A percentile compares a stretch with the other conserved stretches of the same genome.
These are phyloP conservation scores for Fulvia fulva DNA, from an alignment of 2,329 filamentous ascomycete genomes.

Conservation along the genomic window DNA sequence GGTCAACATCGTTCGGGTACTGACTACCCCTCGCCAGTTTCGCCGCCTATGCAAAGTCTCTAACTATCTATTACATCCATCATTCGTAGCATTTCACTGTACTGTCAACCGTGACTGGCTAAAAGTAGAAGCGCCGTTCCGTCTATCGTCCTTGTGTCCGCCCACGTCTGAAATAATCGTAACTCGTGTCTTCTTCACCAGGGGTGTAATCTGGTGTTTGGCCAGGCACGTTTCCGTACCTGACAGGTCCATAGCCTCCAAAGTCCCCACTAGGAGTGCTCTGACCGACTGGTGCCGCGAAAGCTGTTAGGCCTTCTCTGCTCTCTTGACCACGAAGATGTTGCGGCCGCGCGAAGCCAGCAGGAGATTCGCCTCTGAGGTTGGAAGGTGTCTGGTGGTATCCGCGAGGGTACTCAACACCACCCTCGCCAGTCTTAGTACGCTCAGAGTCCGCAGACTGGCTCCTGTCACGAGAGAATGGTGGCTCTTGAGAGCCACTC, in stretches of 20 bases:
- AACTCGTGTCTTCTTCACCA: conserved; percentile 35
- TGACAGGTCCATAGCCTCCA: conserved; percentile 30
- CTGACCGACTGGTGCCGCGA: conserved; percentile 17
- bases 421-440: conserved; percentile 29
- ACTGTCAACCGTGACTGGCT: not conserved
- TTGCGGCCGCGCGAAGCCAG: conserved; percentile 10
- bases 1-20: not conserved
- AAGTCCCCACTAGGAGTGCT: conserved; percentile 13
- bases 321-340: conserved; percentile 20
- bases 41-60: not conserved
- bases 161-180: conserved; percentile 38
- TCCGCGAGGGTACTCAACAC: conserved; percentile 44
- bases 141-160: conserved; percentile 14
- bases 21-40: not conserved
- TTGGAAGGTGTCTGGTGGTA: conserved; percentile 45
- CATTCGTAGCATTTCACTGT: not conserved
- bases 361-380: conserved; percentile 42
- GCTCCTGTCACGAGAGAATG: conserved; percentile 20
- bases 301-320: conserved; percentile 18
- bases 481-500: conserved; percentile 7
- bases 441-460: conserved; percentile 30
- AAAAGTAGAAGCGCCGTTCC: not conserved
- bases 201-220: conserved; percentile 28
- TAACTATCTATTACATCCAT: not conserved
- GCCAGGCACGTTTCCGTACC: conserved; percentile 21